phyloP scores from a whole-genome alignment of 768 basidiomycete species.

The Rhodotorula kratochvilovae region DNA sequence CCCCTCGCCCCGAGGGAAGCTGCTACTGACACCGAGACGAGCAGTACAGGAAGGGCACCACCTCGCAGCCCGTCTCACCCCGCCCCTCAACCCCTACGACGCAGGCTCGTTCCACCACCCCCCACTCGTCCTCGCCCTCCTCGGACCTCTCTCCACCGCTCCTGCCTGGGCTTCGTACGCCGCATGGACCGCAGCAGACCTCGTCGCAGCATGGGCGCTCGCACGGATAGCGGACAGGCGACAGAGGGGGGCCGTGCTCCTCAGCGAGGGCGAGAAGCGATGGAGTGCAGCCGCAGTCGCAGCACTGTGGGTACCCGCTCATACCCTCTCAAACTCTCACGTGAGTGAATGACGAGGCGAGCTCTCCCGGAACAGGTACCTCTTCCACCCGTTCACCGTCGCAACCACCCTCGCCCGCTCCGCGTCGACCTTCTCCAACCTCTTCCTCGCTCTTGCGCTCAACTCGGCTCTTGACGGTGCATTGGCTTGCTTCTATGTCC shows the following conservation, averaged over 20 bases:
- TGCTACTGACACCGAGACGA: too few species aligned
- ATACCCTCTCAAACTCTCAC: background rate
- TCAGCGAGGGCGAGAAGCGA: conserved; percentile 47
- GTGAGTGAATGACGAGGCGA: conserved; percentile 22
- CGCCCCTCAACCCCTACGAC: conserved; percentile 20
- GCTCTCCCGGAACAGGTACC: conserved; percentile 56
- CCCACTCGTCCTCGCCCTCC: conserved; percentile 71
- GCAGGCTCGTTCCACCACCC: conserved; percentile 45
- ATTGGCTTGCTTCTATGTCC: background rate
- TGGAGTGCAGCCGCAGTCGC: conserved; percentile 61
- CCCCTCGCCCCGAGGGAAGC: too few species aligned
- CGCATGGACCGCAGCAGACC: conserved; percentile 68
- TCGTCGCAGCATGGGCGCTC: conserved; percentile 64
- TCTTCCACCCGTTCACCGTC: conserved; percentile 83
- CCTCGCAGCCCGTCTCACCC: conserved; percentile 53
- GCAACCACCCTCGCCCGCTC: conserved; percentile 75
- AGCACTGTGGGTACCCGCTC: conserved; percentile 56
- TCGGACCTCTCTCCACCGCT: conserved; percentile 57
- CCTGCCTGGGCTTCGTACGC: conserved; percentile 49
- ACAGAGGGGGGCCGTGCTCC: conserved; percentile 52
- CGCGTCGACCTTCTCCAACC: conserved; percentile 76
- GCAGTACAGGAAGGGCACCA: conserved; percentile 86
- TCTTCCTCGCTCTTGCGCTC: conserved; percentile 56
- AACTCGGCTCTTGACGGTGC: conserved; percentile 6
- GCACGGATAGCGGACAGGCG: conserved; percentile 58